phyloP scores from a whole-genome alignment of 176 grass and related monocot genomes.

The Bromus sterilis region DNA sequence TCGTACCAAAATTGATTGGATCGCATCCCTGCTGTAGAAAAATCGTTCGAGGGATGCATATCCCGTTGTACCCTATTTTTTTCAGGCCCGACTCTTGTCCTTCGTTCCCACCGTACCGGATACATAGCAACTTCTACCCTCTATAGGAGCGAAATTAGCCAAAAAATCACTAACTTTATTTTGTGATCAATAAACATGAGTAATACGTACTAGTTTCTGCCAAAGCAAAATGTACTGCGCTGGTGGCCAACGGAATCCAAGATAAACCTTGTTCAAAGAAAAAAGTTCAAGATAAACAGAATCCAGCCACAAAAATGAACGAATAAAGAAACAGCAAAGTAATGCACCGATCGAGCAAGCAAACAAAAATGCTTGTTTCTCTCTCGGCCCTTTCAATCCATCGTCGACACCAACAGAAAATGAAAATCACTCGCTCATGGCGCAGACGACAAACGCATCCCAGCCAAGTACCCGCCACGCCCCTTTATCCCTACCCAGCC shows the following conservation, averaged over 20 bases:
- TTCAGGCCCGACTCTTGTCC: too few species aligned
- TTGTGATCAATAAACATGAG: too few species aligned
- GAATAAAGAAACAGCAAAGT: background rate
- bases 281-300: background rate
- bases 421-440: background rate
- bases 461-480: conserved; percentile 10
- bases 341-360: background rate
- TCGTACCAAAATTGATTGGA: too few species aligned
- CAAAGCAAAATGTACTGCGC: background rate
- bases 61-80: too few species aligned
- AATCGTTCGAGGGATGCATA: too few species aligned
- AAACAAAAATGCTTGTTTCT: background rate
- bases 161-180: too few species aligned
- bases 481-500: conserved; percentile 29
- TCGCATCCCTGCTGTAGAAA: too few species aligned
- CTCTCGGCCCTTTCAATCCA: conserved; percentile 4
- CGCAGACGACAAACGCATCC: conserved; percentile 30
- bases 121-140: too few species aligned
- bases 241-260: background rate
- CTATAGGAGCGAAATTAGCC: too few species aligned
- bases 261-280: too few species aligned
- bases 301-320: background rate
- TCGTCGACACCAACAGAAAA: background rate
- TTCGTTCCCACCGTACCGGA: too few species aligned
- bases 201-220: too few species aligned